phyloP scores from a whole-genome alignment of 177 flowering plant genomes.

The Vitis hybrid region DNA sequence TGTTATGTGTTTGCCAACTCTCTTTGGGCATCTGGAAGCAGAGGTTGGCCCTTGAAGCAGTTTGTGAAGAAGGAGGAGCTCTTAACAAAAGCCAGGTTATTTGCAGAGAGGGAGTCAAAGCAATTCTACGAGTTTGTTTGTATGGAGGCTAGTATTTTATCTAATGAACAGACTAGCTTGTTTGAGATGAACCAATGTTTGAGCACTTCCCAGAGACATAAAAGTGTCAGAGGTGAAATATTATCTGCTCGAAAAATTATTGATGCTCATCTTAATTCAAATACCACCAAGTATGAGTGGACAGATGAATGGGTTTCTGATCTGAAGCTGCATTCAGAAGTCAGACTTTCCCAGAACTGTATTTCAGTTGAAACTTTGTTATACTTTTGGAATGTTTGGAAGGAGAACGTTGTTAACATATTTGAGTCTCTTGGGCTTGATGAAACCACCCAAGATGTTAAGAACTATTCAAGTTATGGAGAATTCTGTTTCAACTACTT shows the following conservation, averaged over 20 bases:
- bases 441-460: constrained; percentile 15
- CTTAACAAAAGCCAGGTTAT: constrained; percentile 30
- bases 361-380: constrained; percentile 45
- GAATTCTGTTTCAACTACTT: constrained; percentile 50
- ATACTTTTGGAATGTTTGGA: constrained; percentile 64
- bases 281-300: constrained; percentile 44
- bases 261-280: constrained; percentile 34
- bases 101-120: constrained; percentile 29
- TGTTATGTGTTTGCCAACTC: constrained; percentile 35
- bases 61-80: constrained; percentile 38
- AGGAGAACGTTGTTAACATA: constrained; percentile 28
- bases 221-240: constrained; percentile 36
- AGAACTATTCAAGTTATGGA: constrained; percentile 17
- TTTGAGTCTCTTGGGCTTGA: constrained; percentile 29
- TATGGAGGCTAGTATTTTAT: constrained; percentile 27
- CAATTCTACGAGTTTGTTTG: constrained; percentile 26
- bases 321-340: constrained; percentile 18
- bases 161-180: constrained; percentile 25
- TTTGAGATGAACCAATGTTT: constrained; percentile 22
- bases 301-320: constrained; percentile 30
- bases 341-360: constrained; percentile 22
- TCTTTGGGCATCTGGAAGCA: constrained; percentile 41
- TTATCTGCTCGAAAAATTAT: constrained; percentile 46
- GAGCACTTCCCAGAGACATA: constrained; percentile 22
- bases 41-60: constrained; percentile 57